These are phyloP conservation scores for Suillus decipiens DNA, from an alignment of 768 basidiomycete species.

Conservation along the genomic window DNA sequence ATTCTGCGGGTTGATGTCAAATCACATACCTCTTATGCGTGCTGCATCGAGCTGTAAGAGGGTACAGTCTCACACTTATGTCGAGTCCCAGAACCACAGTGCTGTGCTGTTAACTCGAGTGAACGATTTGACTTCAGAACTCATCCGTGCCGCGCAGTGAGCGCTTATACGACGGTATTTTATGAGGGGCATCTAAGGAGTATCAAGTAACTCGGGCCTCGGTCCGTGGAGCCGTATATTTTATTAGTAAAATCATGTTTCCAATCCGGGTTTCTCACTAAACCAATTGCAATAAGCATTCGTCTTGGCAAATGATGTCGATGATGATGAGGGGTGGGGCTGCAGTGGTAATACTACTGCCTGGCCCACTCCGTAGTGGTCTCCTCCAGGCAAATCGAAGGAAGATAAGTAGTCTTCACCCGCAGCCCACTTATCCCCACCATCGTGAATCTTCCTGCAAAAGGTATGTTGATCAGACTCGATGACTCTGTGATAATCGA, in stretches of 20 bases:
- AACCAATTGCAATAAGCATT: background rate
- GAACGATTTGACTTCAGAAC: background rate
- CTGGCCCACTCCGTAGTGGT: background rate
- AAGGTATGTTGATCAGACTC: background rate
- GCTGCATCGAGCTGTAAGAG: too few species aligned
- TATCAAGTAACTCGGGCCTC: background rate
- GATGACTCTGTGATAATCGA: background rate
- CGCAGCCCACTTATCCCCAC: background rate
- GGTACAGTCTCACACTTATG: too few species aligned
- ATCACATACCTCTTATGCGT: too few species aligned
- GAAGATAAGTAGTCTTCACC: background rate
- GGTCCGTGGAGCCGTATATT: background rate
- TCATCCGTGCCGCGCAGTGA: background rate
- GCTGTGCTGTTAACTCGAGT: background rate
- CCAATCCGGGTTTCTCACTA: background rate
- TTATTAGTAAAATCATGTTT: background rate
- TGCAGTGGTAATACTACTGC: background rate
- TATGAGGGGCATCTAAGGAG: background rate
- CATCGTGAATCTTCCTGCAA: too few species aligned
- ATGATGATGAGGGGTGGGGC: background rate
- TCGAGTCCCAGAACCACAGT: background rate
- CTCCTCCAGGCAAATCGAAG: background rate
- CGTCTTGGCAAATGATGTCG: background rate
- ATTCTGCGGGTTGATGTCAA: too few species aligned
- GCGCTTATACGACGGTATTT: background rate